Percentiles rank a stretch among this genome's conserved stretches.
Conservation (phyloP, 2,329 filamentous ascomycete species). For the Immersiporthe knoxdaviesiana region DNA sequence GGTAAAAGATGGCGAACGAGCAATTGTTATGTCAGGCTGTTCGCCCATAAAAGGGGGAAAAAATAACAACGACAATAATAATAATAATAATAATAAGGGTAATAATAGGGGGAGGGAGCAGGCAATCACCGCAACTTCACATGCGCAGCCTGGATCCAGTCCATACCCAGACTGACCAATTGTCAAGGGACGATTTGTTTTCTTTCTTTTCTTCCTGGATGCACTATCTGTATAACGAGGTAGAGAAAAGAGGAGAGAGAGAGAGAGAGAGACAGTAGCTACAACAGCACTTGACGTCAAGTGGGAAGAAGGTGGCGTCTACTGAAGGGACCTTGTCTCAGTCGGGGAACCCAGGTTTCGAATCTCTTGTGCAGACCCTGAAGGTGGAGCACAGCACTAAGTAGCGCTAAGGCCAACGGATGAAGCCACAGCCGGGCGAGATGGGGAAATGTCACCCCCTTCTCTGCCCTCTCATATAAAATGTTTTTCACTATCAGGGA, state of each 20-base stretch:
- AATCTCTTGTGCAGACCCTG: neutral
- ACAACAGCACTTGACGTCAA: conserved; percentile 10
- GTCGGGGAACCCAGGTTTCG: conserved; percentile 1
- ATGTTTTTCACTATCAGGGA: neutral
- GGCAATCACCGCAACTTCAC: neutral
- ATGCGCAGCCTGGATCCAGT: neutral
- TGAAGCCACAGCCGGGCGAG: neutral
- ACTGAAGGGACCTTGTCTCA: neutral
- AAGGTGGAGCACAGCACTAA: neutral
- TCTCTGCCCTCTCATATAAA: too few relatives aligned
- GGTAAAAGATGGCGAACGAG: neutral
- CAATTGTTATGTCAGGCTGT: neutral
- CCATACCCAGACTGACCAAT: neutral
- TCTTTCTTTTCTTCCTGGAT: neutral
- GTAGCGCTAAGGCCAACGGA: neutral
- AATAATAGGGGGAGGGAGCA: too few relatives aligned
- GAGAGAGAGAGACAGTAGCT: too few relatives aligned
- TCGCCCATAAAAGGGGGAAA: neutral
- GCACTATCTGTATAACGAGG: neutral
- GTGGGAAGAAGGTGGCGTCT: neutral
- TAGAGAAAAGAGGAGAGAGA: too few relatives aligned
- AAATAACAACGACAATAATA: too few relatives aligned
- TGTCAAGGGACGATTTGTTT: neutral
- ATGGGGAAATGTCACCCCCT: neutral
- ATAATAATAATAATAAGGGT: too few relatives aligned